A percentile compares a stretch with the other conserved stretches of the same genome.
These are phyloP conservation scores for Triangularia verruculosa DNA, from an alignment of 2,329 filamentous ascomycete species.

Conservation along the genomic window DNA sequence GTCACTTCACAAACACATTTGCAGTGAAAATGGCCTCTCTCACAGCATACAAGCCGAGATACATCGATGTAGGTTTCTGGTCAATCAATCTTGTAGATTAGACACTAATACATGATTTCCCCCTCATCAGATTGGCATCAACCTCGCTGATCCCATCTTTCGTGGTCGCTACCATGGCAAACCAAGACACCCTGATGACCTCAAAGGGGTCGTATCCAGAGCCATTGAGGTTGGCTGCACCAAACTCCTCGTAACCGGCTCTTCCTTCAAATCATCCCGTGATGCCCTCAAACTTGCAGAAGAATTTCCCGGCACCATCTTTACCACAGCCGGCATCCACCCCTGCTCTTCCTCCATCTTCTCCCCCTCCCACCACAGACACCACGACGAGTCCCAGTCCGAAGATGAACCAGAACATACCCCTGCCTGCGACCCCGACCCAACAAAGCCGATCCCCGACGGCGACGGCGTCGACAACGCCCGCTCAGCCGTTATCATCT, in stretches of 20 bases:
- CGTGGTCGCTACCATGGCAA: constrained; percentile 80
- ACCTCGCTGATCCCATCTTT: constrained; percentile 90
- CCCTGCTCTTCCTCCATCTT: constrained; percentile 85
- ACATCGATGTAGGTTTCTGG: constrained; percentile 55
- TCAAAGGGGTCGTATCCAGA: constrained; percentile 72
- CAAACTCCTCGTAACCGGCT: constrained; percentile 93
- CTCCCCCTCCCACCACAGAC: constrained; percentile 48
- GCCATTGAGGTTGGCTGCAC: constrained; percentile 74
- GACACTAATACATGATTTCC: neutral
- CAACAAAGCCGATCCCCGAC: constrained; percentile 46
- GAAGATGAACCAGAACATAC: constrained; percentile 44
- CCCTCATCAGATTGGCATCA: constrained; percentile 73
- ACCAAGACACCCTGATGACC: constrained; percentile 69
- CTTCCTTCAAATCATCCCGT: constrained; percentile 73
- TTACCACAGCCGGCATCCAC: constrained; percentile 89
- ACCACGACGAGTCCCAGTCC: constrained; percentile 44
- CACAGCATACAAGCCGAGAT: constrained; percentile 47
- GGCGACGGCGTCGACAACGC: constrained; percentile 42
- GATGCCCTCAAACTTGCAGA: constrained; percentile 39
- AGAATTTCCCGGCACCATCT: constrained; percentile 64
- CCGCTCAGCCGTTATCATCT: constrained; percentile 50
- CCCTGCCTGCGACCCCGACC: constrained; percentile 53
- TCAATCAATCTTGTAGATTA: neutral
- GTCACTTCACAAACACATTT: neutral
- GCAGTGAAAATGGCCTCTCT: constrained; percentile 4